Evolutionary conservation across 1,139 yeast species (phyloP).

Genomic region (Scheffersomyces titani): DNA sequence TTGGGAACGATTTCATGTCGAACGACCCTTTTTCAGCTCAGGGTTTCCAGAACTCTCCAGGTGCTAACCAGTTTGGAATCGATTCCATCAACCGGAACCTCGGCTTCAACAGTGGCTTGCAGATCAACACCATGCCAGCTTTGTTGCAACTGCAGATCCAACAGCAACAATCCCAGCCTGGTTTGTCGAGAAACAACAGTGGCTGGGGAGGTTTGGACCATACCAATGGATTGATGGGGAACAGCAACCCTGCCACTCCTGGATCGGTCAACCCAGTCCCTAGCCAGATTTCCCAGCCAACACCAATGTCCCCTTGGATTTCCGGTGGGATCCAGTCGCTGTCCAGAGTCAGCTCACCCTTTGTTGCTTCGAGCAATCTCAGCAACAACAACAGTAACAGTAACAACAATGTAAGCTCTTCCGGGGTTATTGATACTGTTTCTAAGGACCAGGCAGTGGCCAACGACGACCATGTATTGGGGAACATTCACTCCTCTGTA

Average conservation of each 20-base stretch:
- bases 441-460: slow-evolving; percentile 4
- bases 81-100: slow-evolving; percentile 23
- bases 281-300: slow-evolving; percentile 30
- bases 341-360: slow-evolving; percentile 47
- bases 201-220: slow-evolving; percentile 42
- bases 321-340: slow-evolving; percentile 30
- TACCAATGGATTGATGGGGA: slow-evolving; percentile 16
- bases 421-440: background rate
- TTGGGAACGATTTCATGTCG: slow-evolving; percentile 27
- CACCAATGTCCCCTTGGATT: slow-evolving; percentile 49
- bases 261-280: slow-evolving; percentile 25
- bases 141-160: slow-evolving; percentile 11
- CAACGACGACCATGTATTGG: slow-evolving; percentile 31
- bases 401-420: background rate
- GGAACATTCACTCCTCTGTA: slow-evolving; percentile 37
- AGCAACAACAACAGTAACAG: background rate
- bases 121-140: slow-evolving; percentile 12
- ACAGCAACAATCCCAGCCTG: slow-evolving; percentile 28
- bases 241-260: slow-evolving; percentile 31
- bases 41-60: slow-evolving; percentile 9
- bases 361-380: slow-evolving; percentile 23
- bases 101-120: slow-evolving; percentile 6
- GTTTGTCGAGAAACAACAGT: slow-evolving; percentile 35
- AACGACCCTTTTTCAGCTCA: slow-evolving; percentile 25
- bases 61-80: slow-evolving; percentile 24